Evolutionary conservation across 83 land plant species (phyloP).

Genomic region (Thuja plicata): DNA sequence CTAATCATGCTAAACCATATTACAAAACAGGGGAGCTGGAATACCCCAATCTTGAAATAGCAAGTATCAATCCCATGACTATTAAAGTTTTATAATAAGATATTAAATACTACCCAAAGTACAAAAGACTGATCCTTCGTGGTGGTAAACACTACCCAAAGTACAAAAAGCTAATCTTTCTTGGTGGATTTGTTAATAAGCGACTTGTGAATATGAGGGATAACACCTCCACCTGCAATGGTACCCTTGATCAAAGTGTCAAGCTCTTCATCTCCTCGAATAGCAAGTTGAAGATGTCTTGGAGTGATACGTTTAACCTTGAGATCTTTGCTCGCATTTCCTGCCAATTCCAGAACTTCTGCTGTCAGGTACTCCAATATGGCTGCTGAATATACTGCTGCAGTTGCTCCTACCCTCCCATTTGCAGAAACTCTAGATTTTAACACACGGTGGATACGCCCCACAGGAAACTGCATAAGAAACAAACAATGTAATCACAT

Average conservation of each 20-base stretch:
- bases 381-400: slow-evolving; percentile 59
- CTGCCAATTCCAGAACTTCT: slow-evolving; percentile 63
- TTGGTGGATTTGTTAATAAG: slow-evolving; percentile 64
- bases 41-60: background rate
- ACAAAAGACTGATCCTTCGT: no score
- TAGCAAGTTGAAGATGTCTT: slow-evolving; percentile 64
- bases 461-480: slow-evolving; percentile 46
- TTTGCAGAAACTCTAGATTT: slow-evolving; percentile 44
- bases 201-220: slow-evolving; percentile 71
- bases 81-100: background rate
- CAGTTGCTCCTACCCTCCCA: slow-evolving; percentile 68
- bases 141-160: no score
- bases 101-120: background rate
- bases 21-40: background rate
- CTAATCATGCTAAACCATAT: background rate
- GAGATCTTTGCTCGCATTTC: slow-evolving; percentile 63
- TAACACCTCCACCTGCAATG: slow-evolving; percentile 70
- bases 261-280: slow-evolving; percentile 67
- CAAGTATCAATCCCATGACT: background rate
- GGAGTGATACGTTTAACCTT: slow-evolving; percentile 70
- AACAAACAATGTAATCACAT: background rate
- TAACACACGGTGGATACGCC: slow-evolving; percentile 56
- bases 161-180: slow-evolving; percentile 8
- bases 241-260: slow-evolving; percentile 67
- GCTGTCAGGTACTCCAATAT: slow-evolving; percentile 63